phyloP scores from a whole-genome alignment of 73 alveolate genomes.

The Blepharisma japonicum region DNA sequence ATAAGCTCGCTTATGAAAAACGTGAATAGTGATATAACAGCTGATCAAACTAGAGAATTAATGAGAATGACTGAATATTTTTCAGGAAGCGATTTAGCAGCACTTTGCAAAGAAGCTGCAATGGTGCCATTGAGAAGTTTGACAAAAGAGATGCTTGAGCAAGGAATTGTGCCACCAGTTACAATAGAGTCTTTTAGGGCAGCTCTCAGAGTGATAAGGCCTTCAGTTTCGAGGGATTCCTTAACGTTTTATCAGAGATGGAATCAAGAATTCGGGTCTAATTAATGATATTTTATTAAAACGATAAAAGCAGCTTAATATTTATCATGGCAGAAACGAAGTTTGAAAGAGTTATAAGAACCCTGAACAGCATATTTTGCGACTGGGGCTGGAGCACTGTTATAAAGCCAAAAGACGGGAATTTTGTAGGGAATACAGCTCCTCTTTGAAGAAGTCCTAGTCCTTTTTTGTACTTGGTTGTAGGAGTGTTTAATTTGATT shows the following conservation, averaged over 20 bases:
- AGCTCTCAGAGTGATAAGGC: constrained; percentile 22
- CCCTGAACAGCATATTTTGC: not conserved
- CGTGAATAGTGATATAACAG: constrained; percentile 38
- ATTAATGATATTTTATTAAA: not conserved
- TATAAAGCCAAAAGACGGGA: not conserved
- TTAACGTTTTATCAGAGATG: constrained; percentile 9
- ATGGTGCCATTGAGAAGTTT: constrained; percentile 57
- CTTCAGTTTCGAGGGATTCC: constrained; percentile 16
- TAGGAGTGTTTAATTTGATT: not conserved
- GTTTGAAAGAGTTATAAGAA: not conserved
- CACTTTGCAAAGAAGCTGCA: constrained; percentile 72
- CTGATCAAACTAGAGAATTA: constrained; percentile 34
- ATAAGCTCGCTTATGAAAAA: constrained; percentile 49
- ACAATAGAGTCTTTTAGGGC: constrained; percentile 1
- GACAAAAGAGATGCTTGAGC: constrained; percentile 29
- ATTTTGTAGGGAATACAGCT: not conserved
- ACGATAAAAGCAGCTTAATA: too few species aligned
- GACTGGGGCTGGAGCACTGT: constrained; percentile 13
- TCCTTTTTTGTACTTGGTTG: not conserved
- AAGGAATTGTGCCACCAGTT: constrained; percentile 30
- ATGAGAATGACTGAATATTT: constrained; percentile 53
- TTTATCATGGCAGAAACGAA: constrained; percentile 14
- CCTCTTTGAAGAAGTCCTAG: constrained; percentile 26
- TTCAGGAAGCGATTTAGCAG: constrained; percentile 65
- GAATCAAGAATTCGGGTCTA: constrained; percentile 22